These are phyloP conservation scores for Plasmodium gaboni DNA, from an alignment of 169 alveolate genomes.

Conservation along the genomic window DNA sequence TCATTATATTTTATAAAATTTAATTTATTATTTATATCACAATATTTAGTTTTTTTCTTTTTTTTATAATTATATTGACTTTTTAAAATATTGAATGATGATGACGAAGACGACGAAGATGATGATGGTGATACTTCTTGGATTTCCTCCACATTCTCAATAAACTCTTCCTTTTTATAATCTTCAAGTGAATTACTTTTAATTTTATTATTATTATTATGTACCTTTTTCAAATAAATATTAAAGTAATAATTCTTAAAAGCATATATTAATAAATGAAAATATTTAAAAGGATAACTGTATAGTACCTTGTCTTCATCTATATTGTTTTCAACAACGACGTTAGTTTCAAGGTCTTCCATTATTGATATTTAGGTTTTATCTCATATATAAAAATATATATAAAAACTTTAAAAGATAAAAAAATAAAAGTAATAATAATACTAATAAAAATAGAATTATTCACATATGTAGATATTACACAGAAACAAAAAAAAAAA, in stretches of 20 bases:
- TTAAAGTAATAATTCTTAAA: constrained; percentile 37
- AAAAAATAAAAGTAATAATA: neutral
- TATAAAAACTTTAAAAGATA: neutral
- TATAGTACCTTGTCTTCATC: constrained; percentile 63
- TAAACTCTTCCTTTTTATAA: constrained; percentile 1
- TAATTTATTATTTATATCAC: neutral
- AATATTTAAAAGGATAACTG: constrained; percentile 36
- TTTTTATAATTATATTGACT: constrained; percentile 51
- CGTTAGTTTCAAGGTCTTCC: constrained; percentile 53
- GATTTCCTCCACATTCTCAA: neutral
- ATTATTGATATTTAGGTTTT: constrained; percentile 14
- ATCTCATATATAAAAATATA: neutral
- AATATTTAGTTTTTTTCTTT: constrained; percentile 35
- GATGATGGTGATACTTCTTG: constrained; percentile 9
- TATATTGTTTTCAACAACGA: constrained; percentile 30
- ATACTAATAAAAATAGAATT: too few species aligned
- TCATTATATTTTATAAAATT: neutral
- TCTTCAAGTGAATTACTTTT: neutral
- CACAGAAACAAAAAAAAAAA: neutral
- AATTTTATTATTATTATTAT: too few species aligned
- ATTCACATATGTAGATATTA: too few species aligned
- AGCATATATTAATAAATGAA: constrained; percentile 43
- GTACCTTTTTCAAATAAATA: constrained; percentile 15
- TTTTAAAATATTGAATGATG: constrained; percentile 16
- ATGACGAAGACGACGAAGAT: neutral